Percentiles rank a stretch among this genome's conserved stretches.
These are phyloP conservation scores for Spathaspora girioi DNA, from an alignment of 805 yeast genomes.

Conservation along the genomic window DNA sequence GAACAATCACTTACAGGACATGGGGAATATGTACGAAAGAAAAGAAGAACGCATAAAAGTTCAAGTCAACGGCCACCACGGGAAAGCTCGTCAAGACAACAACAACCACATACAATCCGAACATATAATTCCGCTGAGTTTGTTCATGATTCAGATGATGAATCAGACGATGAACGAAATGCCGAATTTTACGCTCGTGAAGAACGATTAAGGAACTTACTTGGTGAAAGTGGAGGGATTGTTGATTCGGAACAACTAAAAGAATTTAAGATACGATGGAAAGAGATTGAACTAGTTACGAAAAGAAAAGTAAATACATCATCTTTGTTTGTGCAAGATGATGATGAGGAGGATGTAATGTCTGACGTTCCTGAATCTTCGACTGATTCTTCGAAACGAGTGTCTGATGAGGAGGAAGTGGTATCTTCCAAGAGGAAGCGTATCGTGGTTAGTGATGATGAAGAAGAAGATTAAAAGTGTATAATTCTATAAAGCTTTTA, in stretches of 20 bases:
- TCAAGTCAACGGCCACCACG: slow-evolving; percentile 6
- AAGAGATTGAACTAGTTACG: slow-evolving; percentile 13
- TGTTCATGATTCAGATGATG: slow-evolving; percentile 62
- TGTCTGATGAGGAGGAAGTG: neutral
- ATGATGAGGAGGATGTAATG: slow-evolving; percentile 9
- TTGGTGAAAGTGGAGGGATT: slow-evolving; percentile 35
- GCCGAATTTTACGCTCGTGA: slow-evolving; percentile 55
- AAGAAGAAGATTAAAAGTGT: neutral
- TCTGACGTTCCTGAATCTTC: neutral
- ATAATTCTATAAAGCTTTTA: neutral
- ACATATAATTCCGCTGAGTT: slow-evolving; percentile 46
- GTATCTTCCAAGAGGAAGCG: neutral
- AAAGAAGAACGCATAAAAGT: slow-evolving; percentile 4
- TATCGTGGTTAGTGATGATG: neutral
- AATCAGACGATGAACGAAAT: slow-evolving; percentile 54
- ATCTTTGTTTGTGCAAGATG: slow-evolving; percentile 13
- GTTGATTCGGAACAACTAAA: slow-evolving; percentile 28
- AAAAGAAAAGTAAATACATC: slow-evolving; percentile 15
- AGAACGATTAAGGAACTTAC: slow-evolving; percentile 40
- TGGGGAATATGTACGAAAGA: slow-evolving; percentile 26
- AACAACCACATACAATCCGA: too few species aligned
- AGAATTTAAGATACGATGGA: slow-evolving; percentile 32
- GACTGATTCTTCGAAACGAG: neutral
- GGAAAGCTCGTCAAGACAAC: too few species aligned
- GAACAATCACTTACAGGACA: slow-evolving; percentile 25